Conservation (phyloP, 805 yeast genomes). For the Pichia kluyveri region DNA sequence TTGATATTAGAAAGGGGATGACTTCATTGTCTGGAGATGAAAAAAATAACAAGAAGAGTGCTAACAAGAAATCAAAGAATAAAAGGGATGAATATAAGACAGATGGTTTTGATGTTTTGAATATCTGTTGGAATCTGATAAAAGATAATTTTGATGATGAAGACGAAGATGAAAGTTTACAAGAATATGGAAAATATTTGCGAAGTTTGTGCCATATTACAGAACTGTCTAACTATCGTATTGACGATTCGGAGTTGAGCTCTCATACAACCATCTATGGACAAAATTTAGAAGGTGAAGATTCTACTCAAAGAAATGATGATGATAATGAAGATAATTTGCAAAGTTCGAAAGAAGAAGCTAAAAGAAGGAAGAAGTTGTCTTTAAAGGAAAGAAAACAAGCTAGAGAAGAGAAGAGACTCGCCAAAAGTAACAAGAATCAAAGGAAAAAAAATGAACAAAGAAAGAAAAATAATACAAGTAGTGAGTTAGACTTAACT, state of each 20-base stretch:
- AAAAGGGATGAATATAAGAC: not conserved
- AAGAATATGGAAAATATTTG: not conserved
- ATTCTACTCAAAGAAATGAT: no score
- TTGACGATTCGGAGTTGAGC: not conserved
- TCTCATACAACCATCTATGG: conserved; percentile 6
- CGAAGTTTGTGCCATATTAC: not conserved
- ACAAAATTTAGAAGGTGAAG: not conserved
- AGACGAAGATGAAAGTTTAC: not conserved
- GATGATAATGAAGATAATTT: not conserved
- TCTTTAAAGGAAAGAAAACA: not conserved
- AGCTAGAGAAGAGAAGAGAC: not conserved
- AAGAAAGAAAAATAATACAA: not conserved
- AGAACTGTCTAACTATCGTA: not conserved
- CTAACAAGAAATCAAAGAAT: not conserved
- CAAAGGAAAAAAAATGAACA: not conserved
- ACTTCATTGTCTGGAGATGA: not conserved
- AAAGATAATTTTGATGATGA: not conserved
- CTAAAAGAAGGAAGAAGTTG: not conserved
- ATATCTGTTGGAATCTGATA: conserved; percentile 1
- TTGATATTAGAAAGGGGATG: not conserved
- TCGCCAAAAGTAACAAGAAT: not conserved
- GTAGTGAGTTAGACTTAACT: not conserved
- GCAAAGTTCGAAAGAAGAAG: not conserved
- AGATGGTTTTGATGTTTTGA: conserved; percentile 8
- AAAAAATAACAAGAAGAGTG: not conserved